Evolutionary conservation across 148 eudicot species (phyloP).

Genomic region (Fagopyrum homotropicum): DNA sequence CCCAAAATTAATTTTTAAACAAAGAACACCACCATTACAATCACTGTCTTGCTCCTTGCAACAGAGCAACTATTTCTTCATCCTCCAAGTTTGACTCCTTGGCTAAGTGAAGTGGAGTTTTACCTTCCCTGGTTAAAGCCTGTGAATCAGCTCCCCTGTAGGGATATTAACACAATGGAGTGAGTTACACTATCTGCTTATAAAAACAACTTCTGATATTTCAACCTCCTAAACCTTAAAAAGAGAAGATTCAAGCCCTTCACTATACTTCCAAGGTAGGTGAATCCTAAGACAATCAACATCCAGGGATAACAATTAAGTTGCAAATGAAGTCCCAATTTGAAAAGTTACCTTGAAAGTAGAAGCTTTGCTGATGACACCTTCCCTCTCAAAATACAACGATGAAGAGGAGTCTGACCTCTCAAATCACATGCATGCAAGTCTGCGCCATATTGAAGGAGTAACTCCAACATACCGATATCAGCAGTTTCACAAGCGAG

Average conservation of each 20-base stretch:
- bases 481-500: constrained; percentile 92
- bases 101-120: constrained; percentile 59
- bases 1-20: not conserved
- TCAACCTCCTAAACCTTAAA: not conserved
- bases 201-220: not conserved
- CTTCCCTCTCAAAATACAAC: constrained; percentile 67
- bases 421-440: constrained; percentile 62
- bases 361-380: constrained; percentile 63
- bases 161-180: not conserved
- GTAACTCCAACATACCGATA: constrained; percentile 93
- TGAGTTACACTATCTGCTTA: not conserved
- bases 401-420: constrained; percentile 80
- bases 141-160: constrained; percentile 85
- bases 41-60: constrained; percentile 36
- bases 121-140: constrained; percentile 53
- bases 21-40: not conserved
- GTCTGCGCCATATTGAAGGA: constrained; percentile 90
- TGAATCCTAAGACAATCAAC: not conserved
- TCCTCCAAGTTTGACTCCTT: constrained; percentile 59
- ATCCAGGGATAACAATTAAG: not conserved
- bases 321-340: constrained; percentile 5
- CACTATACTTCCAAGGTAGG: not conserved
- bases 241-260: too few relatives aligned
- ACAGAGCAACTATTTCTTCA: constrained; percentile 53
- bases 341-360: constrained; percentile 51